These are phyloP conservation scores for Ailanthus altissimus DNA, from an alignment of 345 rosid species.

Conservation along the genomic window DNA sequence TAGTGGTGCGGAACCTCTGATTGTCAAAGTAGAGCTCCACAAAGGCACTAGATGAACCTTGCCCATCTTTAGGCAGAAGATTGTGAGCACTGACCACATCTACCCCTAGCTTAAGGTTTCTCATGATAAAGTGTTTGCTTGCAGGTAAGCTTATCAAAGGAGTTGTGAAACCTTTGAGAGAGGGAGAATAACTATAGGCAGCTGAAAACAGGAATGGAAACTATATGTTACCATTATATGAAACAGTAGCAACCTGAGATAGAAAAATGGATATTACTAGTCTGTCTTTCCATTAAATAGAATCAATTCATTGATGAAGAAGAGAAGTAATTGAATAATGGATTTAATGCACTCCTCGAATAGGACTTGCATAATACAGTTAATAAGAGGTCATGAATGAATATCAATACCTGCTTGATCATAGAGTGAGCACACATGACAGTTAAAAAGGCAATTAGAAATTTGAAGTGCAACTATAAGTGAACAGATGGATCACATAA, in stretches of 20 bases:
- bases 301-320: not conserved
- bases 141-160: slow-evolving; percentile 20
- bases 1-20: slow-evolving; percentile 78
- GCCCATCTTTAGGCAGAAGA: slow-evolving; percentile 92
- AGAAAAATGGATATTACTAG: not conserved
- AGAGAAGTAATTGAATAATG: not conserved
- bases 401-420: not conserved
- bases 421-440: not conserved
- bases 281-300: not conserved
- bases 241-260: not conserved
- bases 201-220: slow-evolving; percentile 41
- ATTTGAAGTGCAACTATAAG: not conserved
- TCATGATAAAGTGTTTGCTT: slow-evolving; percentile 41
- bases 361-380: not conserved
- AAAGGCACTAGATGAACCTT: slow-evolving; percentile 80
- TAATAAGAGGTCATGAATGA: not conserved
- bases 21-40: slow-evolving; percentile 91
- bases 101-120: slow-evolving; percentile 81
- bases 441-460: not conserved
- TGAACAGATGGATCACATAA: not conserved
- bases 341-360: slow-evolving; percentile 1
- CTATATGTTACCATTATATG: not conserved
- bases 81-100: slow-evolving; percentile 89
- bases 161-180: slow-evolving; percentile 4
- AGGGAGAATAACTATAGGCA: slow-evolving; percentile 22